A percentile compares a stretch with the other conserved stretches of the same genome.
phyloP scores from a whole-genome alignment of 306 rosid genomes.

The Prunus fruticosa region DNA sequence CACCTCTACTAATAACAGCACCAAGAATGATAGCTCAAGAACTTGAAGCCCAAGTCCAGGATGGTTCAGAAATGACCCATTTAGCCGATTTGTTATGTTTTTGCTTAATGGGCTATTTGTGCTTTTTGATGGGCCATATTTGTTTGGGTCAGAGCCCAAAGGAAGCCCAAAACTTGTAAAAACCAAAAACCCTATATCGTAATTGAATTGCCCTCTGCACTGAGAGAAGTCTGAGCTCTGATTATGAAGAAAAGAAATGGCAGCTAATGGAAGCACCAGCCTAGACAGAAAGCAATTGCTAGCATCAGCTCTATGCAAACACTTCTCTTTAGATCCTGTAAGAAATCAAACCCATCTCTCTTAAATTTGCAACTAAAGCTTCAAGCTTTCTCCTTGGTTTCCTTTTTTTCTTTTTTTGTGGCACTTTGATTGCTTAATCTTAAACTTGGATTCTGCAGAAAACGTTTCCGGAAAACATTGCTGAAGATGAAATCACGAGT shows the following conservation, averaged over 20 bases:
- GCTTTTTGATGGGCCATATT: neutral
- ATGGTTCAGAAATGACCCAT: too few relatives aligned
- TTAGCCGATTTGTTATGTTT: too few relatives aligned
- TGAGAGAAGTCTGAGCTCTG: neutral
- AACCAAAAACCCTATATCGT: constrained; percentile 19
- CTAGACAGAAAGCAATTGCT: constrained; percentile 43
- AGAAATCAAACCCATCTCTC: constrained; percentile 18
- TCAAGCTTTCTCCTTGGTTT: constrained; percentile 2
- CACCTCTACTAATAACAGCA: too few relatives aligned
- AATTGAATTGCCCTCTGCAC: neutral
- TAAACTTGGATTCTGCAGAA: constrained; percentile 44
- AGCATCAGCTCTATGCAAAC: constrained; percentile 51
- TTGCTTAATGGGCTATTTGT: neutral
- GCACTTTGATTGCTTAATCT: constrained; percentile 14
- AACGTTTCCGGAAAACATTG: constrained; percentile 34
- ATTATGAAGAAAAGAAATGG: constrained; percentile 45
- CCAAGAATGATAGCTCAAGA: too few relatives aligned
- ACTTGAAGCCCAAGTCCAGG: neutral
- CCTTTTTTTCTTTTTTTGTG: neutral
- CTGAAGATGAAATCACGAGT: constrained; percentile 49
- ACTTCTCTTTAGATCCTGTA: constrained; percentile 64
- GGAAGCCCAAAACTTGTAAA: neutral
- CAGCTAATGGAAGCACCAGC: constrained; percentile 26
- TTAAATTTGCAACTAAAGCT: constrained; percentile 3
- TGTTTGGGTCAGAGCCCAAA: neutral